phyloP scores from a whole-genome alignment of 805 yeast genomes.

The Yarrowia alimentaria region DNA sequence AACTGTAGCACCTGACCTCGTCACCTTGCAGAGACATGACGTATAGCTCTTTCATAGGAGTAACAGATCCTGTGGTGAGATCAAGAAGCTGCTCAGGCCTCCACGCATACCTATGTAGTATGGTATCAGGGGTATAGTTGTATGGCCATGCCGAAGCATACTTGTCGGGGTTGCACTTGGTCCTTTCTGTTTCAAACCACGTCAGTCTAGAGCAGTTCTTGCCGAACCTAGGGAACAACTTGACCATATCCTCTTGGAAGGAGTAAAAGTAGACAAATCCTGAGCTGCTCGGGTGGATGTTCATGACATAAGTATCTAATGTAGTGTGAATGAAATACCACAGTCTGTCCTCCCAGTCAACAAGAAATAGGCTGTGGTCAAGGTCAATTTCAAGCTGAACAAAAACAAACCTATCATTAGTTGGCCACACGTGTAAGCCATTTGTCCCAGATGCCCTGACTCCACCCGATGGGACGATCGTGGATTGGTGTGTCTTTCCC shows the following conservation, averaged over 20 bases:
- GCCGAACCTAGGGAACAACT: neutral
- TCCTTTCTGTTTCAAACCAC: neutral
- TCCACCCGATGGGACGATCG: neutral
- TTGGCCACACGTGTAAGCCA: conserved; percentile 9
- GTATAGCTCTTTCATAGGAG: too few relatives aligned
- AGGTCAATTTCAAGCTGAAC: conserved; percentile 3
- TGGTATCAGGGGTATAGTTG: conserved; percentile 6
- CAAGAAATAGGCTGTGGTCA: conserved; percentile 2
- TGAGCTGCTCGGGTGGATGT: conserved; percentile 1
- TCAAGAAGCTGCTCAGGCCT: neutral
- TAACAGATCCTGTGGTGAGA: neutral
- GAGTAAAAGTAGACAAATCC: neutral
- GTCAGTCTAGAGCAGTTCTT: neutral
- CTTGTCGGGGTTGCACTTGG: neutral
- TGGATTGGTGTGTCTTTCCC: neutral
- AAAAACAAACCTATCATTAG: neutral
- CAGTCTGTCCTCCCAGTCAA: conserved; percentile 5
- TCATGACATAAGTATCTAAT: neutral
- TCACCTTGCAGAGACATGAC: too few relatives aligned
- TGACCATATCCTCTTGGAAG: neutral
- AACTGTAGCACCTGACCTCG: too few relatives aligned
- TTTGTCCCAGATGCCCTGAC: neutral
- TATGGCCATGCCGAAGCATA: neutral
- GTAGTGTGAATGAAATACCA: conserved; percentile 5
- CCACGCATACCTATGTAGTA: conserved; percentile 1